Percentiles rank a stretch among this genome's conserved stretches.
Conservation (phyloP, 345 rosid species). For the Eucalyptus caleyi region DNA sequence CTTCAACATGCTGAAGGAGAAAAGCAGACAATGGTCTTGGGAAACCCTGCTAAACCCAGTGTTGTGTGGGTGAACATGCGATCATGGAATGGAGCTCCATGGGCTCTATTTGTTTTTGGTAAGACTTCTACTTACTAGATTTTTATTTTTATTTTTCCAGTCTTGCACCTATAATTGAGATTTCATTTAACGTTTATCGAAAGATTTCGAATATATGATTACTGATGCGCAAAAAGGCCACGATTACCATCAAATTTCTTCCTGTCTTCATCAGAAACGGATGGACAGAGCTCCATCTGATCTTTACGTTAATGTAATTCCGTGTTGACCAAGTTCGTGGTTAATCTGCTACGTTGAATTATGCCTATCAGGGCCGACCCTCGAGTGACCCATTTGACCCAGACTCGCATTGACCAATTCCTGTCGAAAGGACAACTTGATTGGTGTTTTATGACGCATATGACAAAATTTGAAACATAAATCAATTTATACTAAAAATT, state of each 20-base stretch:
- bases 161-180: neutral
- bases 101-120: neutral
- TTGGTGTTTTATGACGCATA: accelerated
- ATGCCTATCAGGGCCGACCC: neutral
- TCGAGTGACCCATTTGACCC: neutral
- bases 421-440: neutral
- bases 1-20: neutral
- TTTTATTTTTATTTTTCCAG: neutral
- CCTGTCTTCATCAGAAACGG: neutral
- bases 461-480: too few species aligned
- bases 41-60: neutral
- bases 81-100: neutral
- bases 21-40: neutral
- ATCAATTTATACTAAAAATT: too few species aligned
- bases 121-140: neutral
- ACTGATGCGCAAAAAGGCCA: neutral
- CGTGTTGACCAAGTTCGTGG: neutral
- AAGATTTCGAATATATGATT: neutral
- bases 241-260: neutral
- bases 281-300: neutral
- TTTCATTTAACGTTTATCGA: neutral
- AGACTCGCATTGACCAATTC: neutral
- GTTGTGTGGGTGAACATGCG: neutral
- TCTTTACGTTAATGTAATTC: neutral
- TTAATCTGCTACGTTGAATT: neutral